A percentile compares a stretch with the other conserved stretches of the same genome.
These are phyloP conservation scores for Dendrostoma leiphaemia DNA, from an alignment of 2,329 filamentous ascomycete species.

Conservation along the genomic window DNA sequence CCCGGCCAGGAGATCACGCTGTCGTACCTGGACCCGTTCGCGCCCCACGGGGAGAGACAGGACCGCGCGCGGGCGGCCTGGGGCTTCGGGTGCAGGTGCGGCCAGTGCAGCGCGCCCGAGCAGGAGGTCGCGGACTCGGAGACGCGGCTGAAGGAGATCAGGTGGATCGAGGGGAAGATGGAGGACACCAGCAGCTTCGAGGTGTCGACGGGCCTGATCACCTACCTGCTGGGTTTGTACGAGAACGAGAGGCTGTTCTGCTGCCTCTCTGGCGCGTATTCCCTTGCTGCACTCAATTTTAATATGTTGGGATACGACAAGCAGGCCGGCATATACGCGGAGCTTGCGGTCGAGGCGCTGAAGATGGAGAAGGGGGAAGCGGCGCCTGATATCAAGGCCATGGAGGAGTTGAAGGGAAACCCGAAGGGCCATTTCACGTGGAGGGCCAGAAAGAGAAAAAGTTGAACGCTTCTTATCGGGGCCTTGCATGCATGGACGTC, in stretches of 20 bases:
- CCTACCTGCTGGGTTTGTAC: conserved; percentile 30
- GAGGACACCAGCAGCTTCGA: conserved; percentile 19
- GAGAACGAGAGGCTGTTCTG: conserved; percentile 31
- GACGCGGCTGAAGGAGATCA: conserved; percentile 28
- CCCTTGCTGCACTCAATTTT: conserved; percentile 37
- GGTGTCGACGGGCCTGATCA: conserved; percentile 28
- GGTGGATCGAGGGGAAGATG: conserved; percentile 26
- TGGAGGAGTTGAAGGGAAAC: conserved; percentile 31
- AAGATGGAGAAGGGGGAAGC: conserved; percentile 30
- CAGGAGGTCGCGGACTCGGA: conserved; percentile 29
- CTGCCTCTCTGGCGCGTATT: conserved; percentile 34
- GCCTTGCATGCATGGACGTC: background rate
- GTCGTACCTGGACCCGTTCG: conserved; percentile 33
- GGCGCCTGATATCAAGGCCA: conserved; percentile 27
- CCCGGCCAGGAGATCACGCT: conserved; percentile 36
- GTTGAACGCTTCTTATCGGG: background rate
- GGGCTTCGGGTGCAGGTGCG: conserved; percentile 36
- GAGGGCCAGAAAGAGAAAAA: background rate
- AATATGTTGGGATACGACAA: conserved; percentile 34
- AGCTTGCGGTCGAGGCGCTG: conserved; percentile 30
- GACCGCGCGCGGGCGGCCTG: conserved; percentile 28
- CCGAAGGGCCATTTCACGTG: conserved; percentile 27
- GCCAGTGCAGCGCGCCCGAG: conserved; percentile 26
- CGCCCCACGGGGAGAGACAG: conserved; percentile 27
- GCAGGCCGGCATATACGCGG: conserved; percentile 30